Percentiles rank a stretch among this genome's conserved stretches.
Conservation (phyloP, 352 stramenopile genomes). For the Albugo laibachii region DNA sequence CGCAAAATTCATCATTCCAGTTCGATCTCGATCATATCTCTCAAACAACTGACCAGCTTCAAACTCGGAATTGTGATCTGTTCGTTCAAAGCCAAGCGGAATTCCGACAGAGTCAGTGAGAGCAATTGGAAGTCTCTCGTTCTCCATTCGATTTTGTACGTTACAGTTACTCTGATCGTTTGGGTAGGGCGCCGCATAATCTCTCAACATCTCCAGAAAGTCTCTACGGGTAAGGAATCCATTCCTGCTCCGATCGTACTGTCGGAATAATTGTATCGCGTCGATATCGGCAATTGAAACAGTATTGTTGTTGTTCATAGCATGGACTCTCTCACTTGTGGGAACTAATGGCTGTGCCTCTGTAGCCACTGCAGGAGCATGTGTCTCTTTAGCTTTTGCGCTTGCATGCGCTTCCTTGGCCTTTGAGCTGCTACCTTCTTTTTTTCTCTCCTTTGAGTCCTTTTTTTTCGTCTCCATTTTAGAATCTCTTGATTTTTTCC, state of each 20-base stretch:
- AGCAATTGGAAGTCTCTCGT: slow-evolving; percentile 19
- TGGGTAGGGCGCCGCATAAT: slow-evolving; percentile 23
- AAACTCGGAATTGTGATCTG: slow-evolving; percentile 62
- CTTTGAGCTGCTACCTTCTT: slow-evolving; percentile 9
- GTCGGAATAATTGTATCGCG: slow-evolving; percentile 59
- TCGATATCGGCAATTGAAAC: slow-evolving; percentile 16
- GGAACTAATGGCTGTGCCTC: neutral
- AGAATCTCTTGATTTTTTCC: slow-evolving; percentile 4
- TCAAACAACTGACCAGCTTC: slow-evolving; percentile 71
- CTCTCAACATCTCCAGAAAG: slow-evolving; percentile 46
- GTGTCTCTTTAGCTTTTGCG: neutral
- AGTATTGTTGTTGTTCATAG: neutral
- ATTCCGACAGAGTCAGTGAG: slow-evolving; percentile 43
- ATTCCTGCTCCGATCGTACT: slow-evolving; percentile 37
- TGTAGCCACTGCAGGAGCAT: neutral
- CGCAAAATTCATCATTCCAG: slow-evolving; percentile 31
- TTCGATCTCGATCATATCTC: slow-evolving; percentile 43
- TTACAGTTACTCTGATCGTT: slow-evolving; percentile 1
- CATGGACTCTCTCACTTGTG: no score
- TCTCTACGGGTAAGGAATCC: slow-evolving; percentile 31
- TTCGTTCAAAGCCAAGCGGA: slow-evolving; percentile 46
- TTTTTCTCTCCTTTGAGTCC: slow-evolving; percentile 15
- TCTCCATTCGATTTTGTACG: slow-evolving; percentile 1
- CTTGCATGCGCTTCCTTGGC: slow-evolving; percentile 4
- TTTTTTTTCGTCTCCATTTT: slow-evolving; percentile 12